phyloP scores from a whole-genome alignment of 1,284 basidiomycete genomes.

The Pterula multifida region DNA sequence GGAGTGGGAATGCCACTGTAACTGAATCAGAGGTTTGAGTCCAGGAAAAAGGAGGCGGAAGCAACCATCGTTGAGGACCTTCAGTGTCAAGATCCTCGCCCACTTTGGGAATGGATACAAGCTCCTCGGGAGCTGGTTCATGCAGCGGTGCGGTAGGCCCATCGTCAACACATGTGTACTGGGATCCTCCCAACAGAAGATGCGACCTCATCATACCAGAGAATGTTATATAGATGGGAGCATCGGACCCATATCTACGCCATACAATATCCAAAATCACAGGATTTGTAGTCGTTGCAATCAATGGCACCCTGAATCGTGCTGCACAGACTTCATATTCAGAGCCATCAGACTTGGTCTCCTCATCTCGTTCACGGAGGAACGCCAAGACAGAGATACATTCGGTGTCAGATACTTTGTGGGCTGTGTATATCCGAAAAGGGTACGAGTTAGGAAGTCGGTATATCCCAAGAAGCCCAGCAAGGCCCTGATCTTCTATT shows the following conservation, averaged over 20 bases:
- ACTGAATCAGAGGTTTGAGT: constrained; percentile 76
- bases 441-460: constrained; percentile 35
- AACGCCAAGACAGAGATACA: constrained; percentile 38
- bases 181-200: constrained; percentile 44
- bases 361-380: constrained; percentile 26
- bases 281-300: not conserved
- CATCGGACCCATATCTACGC: not conserved
- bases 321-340: constrained; percentile 12
- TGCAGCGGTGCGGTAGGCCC: constrained; percentile 21
- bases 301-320: constrained; percentile 34
- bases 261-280: not conserved
- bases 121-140: constrained; percentile 49
- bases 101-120: constrained; percentile 51
- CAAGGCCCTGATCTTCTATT: constrained; percentile 20
- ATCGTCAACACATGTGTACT: constrained; percentile 27
- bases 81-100: constrained; percentile 39
- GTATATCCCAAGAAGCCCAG: constrained; percentile 41
- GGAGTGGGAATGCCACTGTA: constrained; percentile 74
- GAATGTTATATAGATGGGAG: constrained; percentile 25
- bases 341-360: constrained; percentile 9
- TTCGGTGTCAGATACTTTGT: constrained; percentile 22
- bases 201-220: constrained; percentile 32
- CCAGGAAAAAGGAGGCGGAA: constrained; percentile 79
- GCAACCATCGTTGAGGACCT: constrained; percentile 8
- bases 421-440: constrained; percentile 45